Evolutionary conservation across 148 eudicot species (phyloP), one percentile per base, ranked within the genome.

Genomic region (Camellia sinensis): DNA sequence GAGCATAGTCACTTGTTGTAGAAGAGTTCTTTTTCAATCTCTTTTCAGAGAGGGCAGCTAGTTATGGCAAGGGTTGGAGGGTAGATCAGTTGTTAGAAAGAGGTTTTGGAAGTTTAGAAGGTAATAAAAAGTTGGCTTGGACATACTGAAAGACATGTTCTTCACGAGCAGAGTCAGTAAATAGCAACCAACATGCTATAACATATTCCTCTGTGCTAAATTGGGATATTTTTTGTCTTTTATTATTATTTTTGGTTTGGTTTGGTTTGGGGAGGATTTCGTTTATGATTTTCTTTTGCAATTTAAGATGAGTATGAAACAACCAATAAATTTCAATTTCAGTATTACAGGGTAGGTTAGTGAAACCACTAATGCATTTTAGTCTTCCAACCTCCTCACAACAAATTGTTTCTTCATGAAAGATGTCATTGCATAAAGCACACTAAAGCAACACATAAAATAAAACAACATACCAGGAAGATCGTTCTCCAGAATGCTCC

Each of bases 401-500:
- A n/a, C 3, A 5, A 14, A 45, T 19, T 62, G 67, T 12, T 43
- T n/a, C 15, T 63, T 45, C 15, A 45, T 62, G 56, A 76, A 12
- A 43, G 40, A 62, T 76, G 12, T 76, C 67, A 61, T 63, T 50
- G 37, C 62, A 72, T 6, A 72, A 72, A 6, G 61, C 2, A n/a
- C 10, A 19, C 29, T n/a, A 29, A 63, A 72, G 11, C 45, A 9
- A 54, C 1, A 68, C 50, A 64, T 21, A 19, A 61, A 14, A 9
- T 50, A 57, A 19, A 50, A 69, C 4, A 61, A 65, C 86, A 84
- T 78, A 97, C 99, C 97, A 5, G 98, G 99, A 86, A 97, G 98
- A 82, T 91, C 91, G 81, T 91, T 89, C 88, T 91, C 92, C 74
- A 97, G 82, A 82, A 90, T 90, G 89, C 87, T 90, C 99, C 99